These are phyloP conservation scores for Candida yuanshanica DNA, from an alignment of 805 yeast species.

Conservation along the genomic window DNA sequence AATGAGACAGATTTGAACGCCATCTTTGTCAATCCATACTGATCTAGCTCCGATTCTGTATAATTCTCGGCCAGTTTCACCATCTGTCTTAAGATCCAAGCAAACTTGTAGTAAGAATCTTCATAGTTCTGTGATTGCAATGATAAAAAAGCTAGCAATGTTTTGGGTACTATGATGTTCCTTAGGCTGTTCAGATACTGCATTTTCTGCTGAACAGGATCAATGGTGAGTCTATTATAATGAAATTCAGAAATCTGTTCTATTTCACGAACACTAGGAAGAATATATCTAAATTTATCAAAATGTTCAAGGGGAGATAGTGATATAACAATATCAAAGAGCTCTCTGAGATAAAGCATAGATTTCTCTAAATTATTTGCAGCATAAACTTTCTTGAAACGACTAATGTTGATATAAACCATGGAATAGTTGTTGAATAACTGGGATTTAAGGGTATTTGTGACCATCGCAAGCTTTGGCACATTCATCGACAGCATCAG, in stretches of 20 bases:
- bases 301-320: background rate
- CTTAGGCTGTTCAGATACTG: background rate
- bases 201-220: background rate
- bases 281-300: background rate
- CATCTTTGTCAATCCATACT: background rate
- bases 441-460: background rate
- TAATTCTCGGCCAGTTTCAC: background rate
- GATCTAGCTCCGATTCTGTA: background rate
- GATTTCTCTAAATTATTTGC: background rate
- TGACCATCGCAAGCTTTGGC: background rate
- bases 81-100: background rate
- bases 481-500: background rate
- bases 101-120: background rate
- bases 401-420: background rate
- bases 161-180: background rate
- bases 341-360: background rate
- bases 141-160: background rate
- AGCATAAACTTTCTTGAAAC: background rate
- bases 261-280: background rate
- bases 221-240: background rate
- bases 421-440: background rate
- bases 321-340: background rate
- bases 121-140: background rate
- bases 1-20: background rate
- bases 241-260: background rate